Conservation (phyloP, 1,284 basidiomycete species). For the Cryptococcus maquisensis region DNA sequence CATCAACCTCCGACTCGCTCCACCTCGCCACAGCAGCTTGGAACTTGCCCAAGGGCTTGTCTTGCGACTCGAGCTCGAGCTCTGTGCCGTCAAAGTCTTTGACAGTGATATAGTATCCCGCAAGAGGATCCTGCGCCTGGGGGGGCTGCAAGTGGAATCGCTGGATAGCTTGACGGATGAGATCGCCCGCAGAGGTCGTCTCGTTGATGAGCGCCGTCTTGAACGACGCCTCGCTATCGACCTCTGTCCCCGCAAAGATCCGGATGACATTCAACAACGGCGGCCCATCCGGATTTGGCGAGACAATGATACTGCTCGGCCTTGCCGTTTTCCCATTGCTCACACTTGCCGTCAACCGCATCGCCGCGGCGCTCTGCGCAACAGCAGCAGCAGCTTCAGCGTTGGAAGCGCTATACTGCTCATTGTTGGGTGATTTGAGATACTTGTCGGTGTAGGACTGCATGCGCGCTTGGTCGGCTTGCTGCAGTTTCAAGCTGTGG, state of each 20-base stretch:
- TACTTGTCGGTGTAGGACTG: constrained; percentile 79
- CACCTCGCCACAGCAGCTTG: constrained; percentile 57
- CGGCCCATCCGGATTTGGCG: constrained; percentile 53
- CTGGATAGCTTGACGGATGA: constrained; percentile 87
- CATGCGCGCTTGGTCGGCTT: constrained; percentile 81
- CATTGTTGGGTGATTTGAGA: constrained; percentile 71
- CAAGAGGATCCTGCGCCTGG: constrained; percentile 34
- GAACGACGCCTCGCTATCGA: constrained; percentile 89
- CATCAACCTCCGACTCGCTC: constrained; percentile 25
- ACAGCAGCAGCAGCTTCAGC: constrained; percentile 39
- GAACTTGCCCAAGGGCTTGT: constrained; percentile 81
- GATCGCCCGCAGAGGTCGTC: constrained; percentile 73
- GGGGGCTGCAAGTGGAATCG: constrained; percentile 69
- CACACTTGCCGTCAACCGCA: constrained; percentile 29
- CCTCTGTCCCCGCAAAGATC: constrained; percentile 78
- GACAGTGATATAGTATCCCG: constrained; percentile 83
- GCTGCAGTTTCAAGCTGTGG: constrained; percentile 67
- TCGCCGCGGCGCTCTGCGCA: constrained; percentile 39
- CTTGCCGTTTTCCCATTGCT: constrained; percentile 34
- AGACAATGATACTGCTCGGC: constrained; percentile 53
- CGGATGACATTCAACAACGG: constrained; percentile 90
- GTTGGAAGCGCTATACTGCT: constrained; percentile 57
- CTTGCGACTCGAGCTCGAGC: constrained; percentile 63
- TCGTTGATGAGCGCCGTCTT: constrained; percentile 92
- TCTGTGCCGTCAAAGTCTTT: constrained; percentile 83